Evolutionary conservation across 352 stramenopile genomes (phyloP).

Genomic region (Thalassiosira livingstoniorum): DNA sequence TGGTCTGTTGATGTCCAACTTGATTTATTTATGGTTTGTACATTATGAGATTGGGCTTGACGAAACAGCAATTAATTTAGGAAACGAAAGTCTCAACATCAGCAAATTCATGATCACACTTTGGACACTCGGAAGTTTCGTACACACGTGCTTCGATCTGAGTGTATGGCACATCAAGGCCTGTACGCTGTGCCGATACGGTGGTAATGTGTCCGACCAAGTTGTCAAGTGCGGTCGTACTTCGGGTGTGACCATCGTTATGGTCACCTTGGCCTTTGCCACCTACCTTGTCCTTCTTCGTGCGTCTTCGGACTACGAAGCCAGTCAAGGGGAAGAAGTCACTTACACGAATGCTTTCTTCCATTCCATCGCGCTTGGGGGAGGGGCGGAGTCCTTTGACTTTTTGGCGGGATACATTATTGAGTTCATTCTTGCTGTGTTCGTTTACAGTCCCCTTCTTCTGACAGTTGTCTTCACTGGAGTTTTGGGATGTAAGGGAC

Average conservation of each 20-base stretch:
- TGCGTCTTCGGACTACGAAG: slow-evolving; percentile 21
- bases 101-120: slow-evolving; percentile 46
- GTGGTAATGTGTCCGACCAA: slow-evolving; percentile 34
- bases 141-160: slow-evolving; percentile 61
- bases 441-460: slow-evolving; percentile 75
- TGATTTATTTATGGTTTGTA: slow-evolving; percentile 58
- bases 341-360: slow-evolving; percentile 35
- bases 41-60: slow-evolving; percentile 38
- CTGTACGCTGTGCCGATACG: slow-evolving; percentile 46
- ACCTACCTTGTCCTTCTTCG: slow-evolving; percentile 38
- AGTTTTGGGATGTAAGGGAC: slow-evolving; percentile 65
- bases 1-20: slow-evolving; percentile 55
- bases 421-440: slow-evolving; percentile 71
- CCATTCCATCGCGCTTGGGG: slow-evolving; percentile 16
- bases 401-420: slow-evolving; percentile 76
- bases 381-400: slow-evolving; percentile 52
- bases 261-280: slow-evolving; percentile 33
- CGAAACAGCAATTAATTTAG: slow-evolving; percentile 28
- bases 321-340: slow-evolving; percentile 27
- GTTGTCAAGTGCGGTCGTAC: slow-evolving; percentile 31
- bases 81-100: slow-evolving; percentile 13
- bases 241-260: slow-evolving; percentile 30
- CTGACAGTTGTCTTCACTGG: slow-evolving; percentile 75
- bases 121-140: slow-evolving; percentile 51
- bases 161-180: slow-evolving; percentile 60